Evolutionary conservation across 805 yeast genomes (phyloP), one percentile per base, ranked within the genome.

Genomic region (Lachancea nothofagi): DNA sequence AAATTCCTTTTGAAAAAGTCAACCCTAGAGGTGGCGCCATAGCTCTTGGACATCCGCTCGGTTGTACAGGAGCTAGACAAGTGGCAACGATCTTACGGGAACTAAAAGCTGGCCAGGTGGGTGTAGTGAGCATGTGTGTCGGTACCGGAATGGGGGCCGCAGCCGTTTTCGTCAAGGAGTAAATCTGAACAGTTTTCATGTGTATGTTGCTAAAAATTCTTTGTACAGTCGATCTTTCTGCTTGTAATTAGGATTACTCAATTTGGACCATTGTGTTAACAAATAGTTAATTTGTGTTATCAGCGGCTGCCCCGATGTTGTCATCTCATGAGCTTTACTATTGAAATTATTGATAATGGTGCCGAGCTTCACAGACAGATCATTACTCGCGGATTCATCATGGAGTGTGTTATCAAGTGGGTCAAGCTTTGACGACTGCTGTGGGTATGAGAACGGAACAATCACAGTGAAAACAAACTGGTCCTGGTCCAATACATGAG

Each of bases 91-190:
- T 90, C 45, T 65, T 90, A 60, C 74, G 89, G 54, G 90, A 87
- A 68, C 73, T 89, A 55, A 66, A 80, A 62, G 61, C 75, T 20
- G 94, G 90, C 45, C 79, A 88, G 68, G 66, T 88, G 48, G 97
- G 97, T 49, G 80, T 90, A 38, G 84, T 94, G 9, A 83, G 95
- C 48, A 90, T 90, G 97, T 90, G 97, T 70, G 80, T 90, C 49
- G 97, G 97, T 55, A 87, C 97, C 25, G 97, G 97, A 53, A 90
- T 89, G 95, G 97, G 97, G 49, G 96, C 97, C 24, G 97, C 97
- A 34, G 83, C 90, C 10, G 70, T 89, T 32, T 74, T 90, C 53
- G 73, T 86, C 31, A 82, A 74, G 55, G 97, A 90, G 69, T 87
- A 71, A 49, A 7, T n/a, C 9, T 8, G 21, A 28, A 22, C 17